These are phyloP conservation scores for Periconia sp. DNA, from an alignment of 2,329 filamentous ascomycete species.

Conservation along the genomic window DNA sequence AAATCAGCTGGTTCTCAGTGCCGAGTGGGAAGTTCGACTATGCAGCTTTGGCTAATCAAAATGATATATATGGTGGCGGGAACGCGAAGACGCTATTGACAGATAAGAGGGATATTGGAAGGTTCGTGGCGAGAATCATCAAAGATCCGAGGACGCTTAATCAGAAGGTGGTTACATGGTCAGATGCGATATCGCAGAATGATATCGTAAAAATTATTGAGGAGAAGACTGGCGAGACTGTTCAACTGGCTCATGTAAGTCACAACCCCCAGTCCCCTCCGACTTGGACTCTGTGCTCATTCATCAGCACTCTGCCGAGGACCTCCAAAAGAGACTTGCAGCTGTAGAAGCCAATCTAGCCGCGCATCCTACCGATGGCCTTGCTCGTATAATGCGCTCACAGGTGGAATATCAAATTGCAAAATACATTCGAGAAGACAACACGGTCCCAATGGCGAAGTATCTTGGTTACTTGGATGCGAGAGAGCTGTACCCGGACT, in stretches of 20 bases:
- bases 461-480: constrained; percentile 62
- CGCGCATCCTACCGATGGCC: not conserved
- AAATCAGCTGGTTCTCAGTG: constrained; percentile 53
- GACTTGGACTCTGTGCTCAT: not conserved
- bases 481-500: constrained; percentile 62
- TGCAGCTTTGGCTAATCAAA: constrained; percentile 27
- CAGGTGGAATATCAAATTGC: constrained; percentile 5
- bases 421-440: constrained; percentile 62
- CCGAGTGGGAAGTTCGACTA: constrained; percentile 56
- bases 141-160: constrained; percentile 61
- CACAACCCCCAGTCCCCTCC: not conserved
- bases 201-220: constrained; percentile 57
- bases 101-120: constrained; percentile 61
- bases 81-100: constrained; percentile 52
- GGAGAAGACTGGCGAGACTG: constrained; percentile 55
- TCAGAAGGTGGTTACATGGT: constrained; percentile 57
- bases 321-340: not conserved
- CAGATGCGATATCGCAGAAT: constrained; percentile 54
- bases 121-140: constrained; percentile 59
- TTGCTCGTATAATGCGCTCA: not conserved
- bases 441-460: constrained; percentile 58
- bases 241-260: constrained; percentile 49
- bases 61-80: constrained; percentile 55
- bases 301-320: not conserved
- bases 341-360: not conserved